Evolutionary conservation across 352 stramenopile genomes (phyloP), one percentile per base, ranked within the genome.

Genomic region (Pythium vanterpoolii): DNA sequence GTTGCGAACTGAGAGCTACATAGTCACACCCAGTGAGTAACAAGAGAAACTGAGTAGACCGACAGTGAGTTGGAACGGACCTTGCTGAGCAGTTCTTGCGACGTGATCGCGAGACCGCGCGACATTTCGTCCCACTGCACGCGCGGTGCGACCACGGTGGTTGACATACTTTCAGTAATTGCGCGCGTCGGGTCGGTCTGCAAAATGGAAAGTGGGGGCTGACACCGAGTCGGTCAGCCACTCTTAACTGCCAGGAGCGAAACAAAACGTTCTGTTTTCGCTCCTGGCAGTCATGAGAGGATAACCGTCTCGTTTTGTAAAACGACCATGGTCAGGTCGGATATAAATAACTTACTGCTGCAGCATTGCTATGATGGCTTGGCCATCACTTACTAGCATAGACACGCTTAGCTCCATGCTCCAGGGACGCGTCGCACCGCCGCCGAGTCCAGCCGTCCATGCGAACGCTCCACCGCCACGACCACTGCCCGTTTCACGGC

Each of bases 1-100:
- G 13, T 71, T 66, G 23, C 38, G 56, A 26, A 80, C 61, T 0
- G 81, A 86, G 5, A 83, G 36, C 78, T 90, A 36, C 38, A 28
- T 19, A 50, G 21, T 18, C 31, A 47, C 18, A 42, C 1, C 31
- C 5, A 26, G 9, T 36, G 11, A 5, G 7, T 48, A n/a, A 28
- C 1, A n/a, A 26, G 9, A 28, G 13, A 21, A 3, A 11, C 14
- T 24, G 5, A 10, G n/a, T 9, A 24, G 13, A 23, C 6, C 4
- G 13, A 31, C 10, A 10, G 13, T 10, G 2, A 14, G 16, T 38
- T 38, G 11, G 19, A 50, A 21, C 48, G 28, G 18, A 69, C 62
- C 62, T 69, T 69, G 21, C 53, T 39, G 11, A 69, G 42, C 3
- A 69, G 42, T 21, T 69, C 54, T 43, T 62, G 21, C 14, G 61